Conservation (phyloP, 768 basidiomycete species). For the Boletus rubroflammeus region DNA sequence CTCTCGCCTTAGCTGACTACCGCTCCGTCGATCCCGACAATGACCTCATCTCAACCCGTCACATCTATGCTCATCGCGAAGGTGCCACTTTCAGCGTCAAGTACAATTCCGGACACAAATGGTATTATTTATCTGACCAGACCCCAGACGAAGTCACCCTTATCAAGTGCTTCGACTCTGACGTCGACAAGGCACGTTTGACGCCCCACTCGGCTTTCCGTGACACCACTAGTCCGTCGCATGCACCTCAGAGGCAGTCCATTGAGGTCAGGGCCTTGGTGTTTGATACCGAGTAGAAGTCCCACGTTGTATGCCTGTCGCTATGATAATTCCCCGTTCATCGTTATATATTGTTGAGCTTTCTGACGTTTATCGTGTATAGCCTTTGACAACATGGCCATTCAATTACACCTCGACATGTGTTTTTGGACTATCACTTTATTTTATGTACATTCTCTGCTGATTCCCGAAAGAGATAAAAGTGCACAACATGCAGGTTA, state of each 20-base stretch:
- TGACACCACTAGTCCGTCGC: constrained; percentile 33
- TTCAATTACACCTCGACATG: neutral
- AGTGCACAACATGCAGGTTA: neutral
- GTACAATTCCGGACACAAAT: constrained; percentile 35
- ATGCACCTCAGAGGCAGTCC: constrained; percentile 39
- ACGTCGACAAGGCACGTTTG: constrained; percentile 36
- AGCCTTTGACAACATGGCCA: neutral
- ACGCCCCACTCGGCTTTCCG: constrained; percentile 43
- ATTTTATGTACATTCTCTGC: neutral
- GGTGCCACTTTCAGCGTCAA: constrained; percentile 36
- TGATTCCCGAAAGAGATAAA: neutral
- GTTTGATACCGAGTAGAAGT: constrained; percentile 36
- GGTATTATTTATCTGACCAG: constrained; percentile 40
- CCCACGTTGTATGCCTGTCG: neutral
- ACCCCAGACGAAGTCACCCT: constrained; percentile 41
- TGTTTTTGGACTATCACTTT: neutral
- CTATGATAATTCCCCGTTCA: neutral
- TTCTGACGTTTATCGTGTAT: neutral
- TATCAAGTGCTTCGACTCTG: constrained; percentile 46
- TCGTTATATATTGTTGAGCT: neutral
- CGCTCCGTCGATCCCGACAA: constrained; percentile 32
- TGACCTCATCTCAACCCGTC: constrained; percentile 38
- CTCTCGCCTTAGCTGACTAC: constrained; percentile 42
- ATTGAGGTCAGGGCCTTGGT: constrained; percentile 44
- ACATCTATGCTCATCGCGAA: constrained; percentile 34